Conservation (phyloP, 805 yeast genomes). For the Vanderwaltozyma polyspora region DNA sequence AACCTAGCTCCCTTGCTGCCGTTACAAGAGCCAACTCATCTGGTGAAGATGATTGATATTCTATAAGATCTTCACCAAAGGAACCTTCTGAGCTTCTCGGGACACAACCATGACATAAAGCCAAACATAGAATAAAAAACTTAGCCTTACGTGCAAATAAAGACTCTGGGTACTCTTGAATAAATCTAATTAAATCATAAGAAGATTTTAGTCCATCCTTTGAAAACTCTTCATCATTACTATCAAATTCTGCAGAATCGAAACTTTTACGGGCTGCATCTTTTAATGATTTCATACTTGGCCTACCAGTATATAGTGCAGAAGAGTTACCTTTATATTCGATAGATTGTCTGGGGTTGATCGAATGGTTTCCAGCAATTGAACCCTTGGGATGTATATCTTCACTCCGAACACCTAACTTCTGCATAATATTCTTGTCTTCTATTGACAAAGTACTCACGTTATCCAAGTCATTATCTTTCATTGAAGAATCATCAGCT, state of each 20-base stretch:
- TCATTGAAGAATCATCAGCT: not conserved
- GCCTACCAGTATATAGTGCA: constrained; percentile 39
- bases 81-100: constrained; percentile 41
- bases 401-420: constrained; percentile 2
- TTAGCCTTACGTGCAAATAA: constrained; percentile 60
- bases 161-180: constrained; percentile 63
- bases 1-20: constrained; percentile 95
- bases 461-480: constrained; percentile 10
- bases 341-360: constrained; percentile 23
- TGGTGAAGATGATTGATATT: constrained; percentile 91
- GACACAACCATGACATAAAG: constrained; percentile 82
- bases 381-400: not conserved
- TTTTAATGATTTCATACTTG: constrained; percentile 41
- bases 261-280: constrained; percentile 14
- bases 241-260: not conserved
- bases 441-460: constrained; percentile 19
- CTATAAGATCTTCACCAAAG: constrained; percentile 37
- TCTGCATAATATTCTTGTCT: constrained; percentile 9
- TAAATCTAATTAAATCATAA: constrained; percentile 50
- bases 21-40: constrained; percentile 89
- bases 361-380: not conserved
- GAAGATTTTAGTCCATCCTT: constrained; percentile 38
- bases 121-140: constrained; percentile 70
- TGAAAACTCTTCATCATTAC: not conserved
- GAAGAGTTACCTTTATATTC: constrained; percentile 34